phyloP scores from a whole-genome alignment of 768 basidiomycete species.

The Glaciozyma antarctica region DNA sequence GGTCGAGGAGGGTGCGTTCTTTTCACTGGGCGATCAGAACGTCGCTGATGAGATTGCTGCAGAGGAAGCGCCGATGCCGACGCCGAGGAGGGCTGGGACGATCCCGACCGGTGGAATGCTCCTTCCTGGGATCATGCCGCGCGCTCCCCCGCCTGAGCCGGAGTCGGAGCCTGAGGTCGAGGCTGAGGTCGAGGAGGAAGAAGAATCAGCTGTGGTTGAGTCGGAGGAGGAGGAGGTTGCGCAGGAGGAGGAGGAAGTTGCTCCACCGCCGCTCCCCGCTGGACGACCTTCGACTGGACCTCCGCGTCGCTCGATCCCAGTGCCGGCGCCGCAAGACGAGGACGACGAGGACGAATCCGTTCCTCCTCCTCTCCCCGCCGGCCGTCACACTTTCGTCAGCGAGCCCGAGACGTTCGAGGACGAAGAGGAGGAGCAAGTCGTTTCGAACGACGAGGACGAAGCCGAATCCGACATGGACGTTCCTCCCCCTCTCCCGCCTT shows the following conservation, averaged over 20 bases:
- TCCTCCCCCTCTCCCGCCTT: conserved; percentile 21
- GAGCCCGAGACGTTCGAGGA: conserved; percentile 1
- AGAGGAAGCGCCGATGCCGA: not conserved
- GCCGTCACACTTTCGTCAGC: not conserved
- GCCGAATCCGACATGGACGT: conserved; percentile 12
- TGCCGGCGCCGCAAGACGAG: not conserved
- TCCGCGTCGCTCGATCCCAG: not conserved
- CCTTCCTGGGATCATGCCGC: conserved; percentile 18
- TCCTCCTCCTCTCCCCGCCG: not conserved
- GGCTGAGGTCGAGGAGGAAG: not conserved
- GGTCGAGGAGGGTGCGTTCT: not conserved
- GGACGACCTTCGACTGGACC: conserved; percentile 1
- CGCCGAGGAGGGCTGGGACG: conserved; percentile 2
- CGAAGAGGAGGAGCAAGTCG: not conserved
- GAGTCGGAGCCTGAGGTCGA: not conserved
- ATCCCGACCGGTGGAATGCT: conserved; percentile 22
- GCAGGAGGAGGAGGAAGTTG: not conserved
- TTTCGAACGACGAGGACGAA: not conserved
- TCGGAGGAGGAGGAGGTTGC: not conserved
- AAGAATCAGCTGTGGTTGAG: not conserved
- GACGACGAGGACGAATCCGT: no score
- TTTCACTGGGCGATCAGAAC: not conserved
- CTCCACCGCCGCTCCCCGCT: not conserved
- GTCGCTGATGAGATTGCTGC: not conserved
- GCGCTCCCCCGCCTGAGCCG: not conserved